Conservation (phyloP, 805 yeast genomes). For the Yamadazyma phyllophila region DNA sequence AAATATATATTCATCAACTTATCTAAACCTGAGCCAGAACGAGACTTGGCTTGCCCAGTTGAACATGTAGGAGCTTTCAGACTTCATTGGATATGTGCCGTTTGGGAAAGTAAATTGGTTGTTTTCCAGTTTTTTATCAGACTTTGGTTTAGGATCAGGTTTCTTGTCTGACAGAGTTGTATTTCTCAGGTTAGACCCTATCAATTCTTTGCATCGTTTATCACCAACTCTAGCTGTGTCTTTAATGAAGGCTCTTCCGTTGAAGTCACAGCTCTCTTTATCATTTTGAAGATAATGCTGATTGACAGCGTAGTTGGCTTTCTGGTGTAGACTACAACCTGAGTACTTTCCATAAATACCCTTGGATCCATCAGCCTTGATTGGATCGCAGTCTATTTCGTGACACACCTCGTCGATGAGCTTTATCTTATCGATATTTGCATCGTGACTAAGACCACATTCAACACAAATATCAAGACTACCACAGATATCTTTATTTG, state of each 20-base stretch:
- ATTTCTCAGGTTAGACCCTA: not conserved
- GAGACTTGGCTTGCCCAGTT: not conserved
- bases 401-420: constrained; percentile 35
- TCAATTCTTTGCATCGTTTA: constrained; percentile 13
- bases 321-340: constrained; percentile 36
- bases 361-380: constrained; percentile 29
- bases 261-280: constrained; percentile 22
- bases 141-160: constrained; percentile 11
- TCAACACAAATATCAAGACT: constrained; percentile 40
- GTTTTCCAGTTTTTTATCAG: not conserved
- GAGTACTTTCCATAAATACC: constrained; percentile 46
- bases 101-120: not conserved
- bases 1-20: constrained; percentile 3
- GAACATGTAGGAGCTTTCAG: not conserved
- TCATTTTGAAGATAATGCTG: constrained; percentile 27
- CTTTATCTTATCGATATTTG: constrained; percentile 17
- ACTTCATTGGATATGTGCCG: not conserved
- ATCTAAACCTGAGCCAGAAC: not conserved
- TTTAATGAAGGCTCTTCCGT: constrained; percentile 18
- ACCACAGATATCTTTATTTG: constrained; percentile 43
- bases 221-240: not conserved
- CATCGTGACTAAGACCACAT: constrained; percentile 33
- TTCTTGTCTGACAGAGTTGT: no score
- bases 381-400: constrained; percentile 37
- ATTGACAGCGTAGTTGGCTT: constrained; percentile 41